Base-by-base conservation (phyloP, 2,329 filamentous ascomycete species). In the Penicillium oxalicum region DNA sequence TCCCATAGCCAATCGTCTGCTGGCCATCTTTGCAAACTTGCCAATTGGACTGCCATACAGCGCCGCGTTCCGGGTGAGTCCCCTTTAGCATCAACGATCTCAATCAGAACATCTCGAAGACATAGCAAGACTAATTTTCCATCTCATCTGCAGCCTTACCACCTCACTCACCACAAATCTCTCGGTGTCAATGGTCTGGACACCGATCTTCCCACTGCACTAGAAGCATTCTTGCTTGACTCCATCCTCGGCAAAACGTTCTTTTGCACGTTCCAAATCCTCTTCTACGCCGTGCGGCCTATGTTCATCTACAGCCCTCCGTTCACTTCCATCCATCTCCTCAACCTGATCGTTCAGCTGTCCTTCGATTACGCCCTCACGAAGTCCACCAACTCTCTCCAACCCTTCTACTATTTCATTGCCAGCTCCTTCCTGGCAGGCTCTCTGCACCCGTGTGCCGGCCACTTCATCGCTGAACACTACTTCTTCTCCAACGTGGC, bases 401-500 rank as follows among this genome's bases (percentile, higher is more conserved):
- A 84, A 56, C 79, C 88, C 0, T 65, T 97, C 40, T 79, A 83
- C 55, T 98, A 98, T 75, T 76, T 98, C 37, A 75, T 98, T 45
- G 74, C 94, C 58, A 93, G 86, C 63, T 93, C 88, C 44, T 97
- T 98, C 77, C 80, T 98, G 2, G 93, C 93, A 1, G 93, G 93
- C 33, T 91, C 86, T 40, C 79, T 98, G 29, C 93, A 98, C 73
- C 93, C 93, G 3, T 88, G 91, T 50, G 93, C 93, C 0, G 93
- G 89, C 39, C 93, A 98, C 74, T 98, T 98, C 77, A 98, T 98
- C 70, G 91, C 93, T 49, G 93, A 98, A 75, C 93, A 98, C 72
- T 91, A 91, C 72, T 86, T 91, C 57, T 91, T 75, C 58, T 70
- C 68, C 5, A 64, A 66, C 9, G 61, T 70, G 27, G 57, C 65